These are phyloP conservation scores for Diphasiastrum complanatum DNA, from an alignment of 83 land plant genomes.

Conservation along the genomic window DNA sequence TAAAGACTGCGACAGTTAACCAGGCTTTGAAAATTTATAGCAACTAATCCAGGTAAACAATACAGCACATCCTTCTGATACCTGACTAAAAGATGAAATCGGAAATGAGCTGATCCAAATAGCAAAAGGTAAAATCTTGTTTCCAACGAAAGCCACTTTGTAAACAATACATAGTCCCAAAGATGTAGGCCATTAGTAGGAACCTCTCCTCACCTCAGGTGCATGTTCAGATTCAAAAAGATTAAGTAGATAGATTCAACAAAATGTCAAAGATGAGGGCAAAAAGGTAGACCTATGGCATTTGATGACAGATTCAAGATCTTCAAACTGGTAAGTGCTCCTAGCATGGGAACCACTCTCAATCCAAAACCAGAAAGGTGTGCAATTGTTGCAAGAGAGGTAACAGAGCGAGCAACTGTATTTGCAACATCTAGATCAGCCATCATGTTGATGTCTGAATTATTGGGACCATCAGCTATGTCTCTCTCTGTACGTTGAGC, in stretches of 20 bases:
- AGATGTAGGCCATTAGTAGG: background rate
- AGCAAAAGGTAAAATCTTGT: too few relatives aligned
- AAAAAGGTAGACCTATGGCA: conserved; percentile 48
- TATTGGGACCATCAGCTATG: background rate
- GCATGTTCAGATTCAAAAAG: background rate
- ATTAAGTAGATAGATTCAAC: too few relatives aligned
- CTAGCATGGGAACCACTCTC: conserved; percentile 59
- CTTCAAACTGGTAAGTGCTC: conserved; percentile 38
- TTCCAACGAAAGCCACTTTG: too few relatives aligned
- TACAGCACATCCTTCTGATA: background rate
- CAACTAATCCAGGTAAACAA: background rate
- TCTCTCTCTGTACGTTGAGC: background rate
- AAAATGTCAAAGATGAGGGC: background rate
- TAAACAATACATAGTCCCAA: too few relatives aligned
- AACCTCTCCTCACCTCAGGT: background rate
- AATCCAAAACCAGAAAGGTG: conserved; percentile 83
- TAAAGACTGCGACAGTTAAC: background rate
- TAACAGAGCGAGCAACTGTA: conserved; percentile 56
- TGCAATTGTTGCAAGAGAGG: conserved; percentile 68
- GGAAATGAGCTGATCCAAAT: too few relatives aligned
- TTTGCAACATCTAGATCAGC: conserved; percentile 38
- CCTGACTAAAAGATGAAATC: too few relatives aligned
- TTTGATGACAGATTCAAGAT: conserved; percentile 52
- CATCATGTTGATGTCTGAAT: background rate
- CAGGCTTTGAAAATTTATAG: background rate